Evolutionary conservation across 225 moss, liverwort and hornwort genomes (phyloP).

Genomic region (Bryum argenteum): DNA sequence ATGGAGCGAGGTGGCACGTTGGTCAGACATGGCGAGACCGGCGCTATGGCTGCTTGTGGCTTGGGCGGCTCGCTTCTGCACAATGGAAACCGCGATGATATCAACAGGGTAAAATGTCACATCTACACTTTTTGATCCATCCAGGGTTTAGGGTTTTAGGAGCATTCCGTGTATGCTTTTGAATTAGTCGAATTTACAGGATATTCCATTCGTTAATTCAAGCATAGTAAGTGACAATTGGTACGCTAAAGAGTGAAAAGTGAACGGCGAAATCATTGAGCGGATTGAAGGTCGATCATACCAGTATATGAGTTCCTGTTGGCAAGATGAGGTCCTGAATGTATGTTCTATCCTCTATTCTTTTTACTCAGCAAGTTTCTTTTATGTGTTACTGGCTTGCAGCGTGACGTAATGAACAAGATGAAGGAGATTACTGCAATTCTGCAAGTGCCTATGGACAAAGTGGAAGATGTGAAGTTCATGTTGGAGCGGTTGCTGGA

Average conservation of each 20-base stretch:
- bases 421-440: constrained; percentile 71
- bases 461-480: constrained; percentile 74
- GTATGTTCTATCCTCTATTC: background rate
- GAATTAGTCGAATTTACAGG: too few relatives aligned
- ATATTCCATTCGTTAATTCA: too few relatives aligned
- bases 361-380: background rate
- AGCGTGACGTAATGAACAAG: constrained; percentile 88
- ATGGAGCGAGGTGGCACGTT: constrained; percentile 78
- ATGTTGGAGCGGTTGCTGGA: constrained; percentile 76
- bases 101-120: constrained; percentile 39
- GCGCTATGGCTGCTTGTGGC: constrained; percentile 63
- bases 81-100: constrained; percentile 37
- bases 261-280: background rate
- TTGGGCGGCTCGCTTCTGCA: constrained; percentile 34
- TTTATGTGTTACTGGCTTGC: background rate
- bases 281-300: background rate
- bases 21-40: constrained; percentile 57
- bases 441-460: constrained; percentile 77
- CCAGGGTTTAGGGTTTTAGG: background rate
- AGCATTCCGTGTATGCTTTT: background rate
- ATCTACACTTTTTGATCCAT: too few relatives aligned
- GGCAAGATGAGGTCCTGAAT: background rate
- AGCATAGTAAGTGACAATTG: background rate
- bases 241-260: too few relatives aligned
- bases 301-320: background rate